Base-by-base conservation (phyloP, 768 basidiomycete genomes). In the Lentinus tigrinus region DNA sequence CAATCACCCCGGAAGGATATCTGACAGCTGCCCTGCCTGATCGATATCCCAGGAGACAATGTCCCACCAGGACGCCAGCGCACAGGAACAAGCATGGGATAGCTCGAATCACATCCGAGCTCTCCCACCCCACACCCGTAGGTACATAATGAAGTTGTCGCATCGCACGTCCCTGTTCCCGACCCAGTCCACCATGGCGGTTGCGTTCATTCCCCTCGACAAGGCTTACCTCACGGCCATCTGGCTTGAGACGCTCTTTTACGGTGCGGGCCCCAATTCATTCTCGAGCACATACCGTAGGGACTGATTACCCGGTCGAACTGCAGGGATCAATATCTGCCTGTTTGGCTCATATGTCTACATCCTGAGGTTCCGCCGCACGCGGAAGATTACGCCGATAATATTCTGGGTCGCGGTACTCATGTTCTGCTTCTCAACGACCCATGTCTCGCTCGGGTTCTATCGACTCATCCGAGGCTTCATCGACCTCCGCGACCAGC, bases 181-280 rank as follows among this genome's bases (percentile, higher is more conserved):
- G 31, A 11, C 31, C 31, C 6, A 31, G 7, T 6, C 31, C 31
- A 50, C 60, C 53, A 66, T 66, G 67, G 64, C 58, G 13, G 62
- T 52, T 8, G 40, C 57, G 13, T 52, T 48, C 26, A 71, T 74
- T 36, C 60, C 70, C 1, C 63, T 74, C 24, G 73, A 72, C 65
- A 70, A 67, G 55, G 73, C 73, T n/a, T 74, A 74, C 57, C 66
- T 74, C 44, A 67, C 70, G 9, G 73, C 73, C 26, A 74, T 70
- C 16, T 72, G 70, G 70, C 70, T 72, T n/a, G 69, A 72, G 60
- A 72, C 70, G 2, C 53, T 72, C 16, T 69, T 72, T 55, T 72
- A 72, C 48, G 70, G 70, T 69, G 44, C 19, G 64, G 34, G n/a
- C 7, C 17, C 26, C 28, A 8, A 1, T 28, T 10, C 19, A 16